Base-by-base conservation (phyloP, 441 rosid genomes). In the Gossypium davidsonii region DNA sequence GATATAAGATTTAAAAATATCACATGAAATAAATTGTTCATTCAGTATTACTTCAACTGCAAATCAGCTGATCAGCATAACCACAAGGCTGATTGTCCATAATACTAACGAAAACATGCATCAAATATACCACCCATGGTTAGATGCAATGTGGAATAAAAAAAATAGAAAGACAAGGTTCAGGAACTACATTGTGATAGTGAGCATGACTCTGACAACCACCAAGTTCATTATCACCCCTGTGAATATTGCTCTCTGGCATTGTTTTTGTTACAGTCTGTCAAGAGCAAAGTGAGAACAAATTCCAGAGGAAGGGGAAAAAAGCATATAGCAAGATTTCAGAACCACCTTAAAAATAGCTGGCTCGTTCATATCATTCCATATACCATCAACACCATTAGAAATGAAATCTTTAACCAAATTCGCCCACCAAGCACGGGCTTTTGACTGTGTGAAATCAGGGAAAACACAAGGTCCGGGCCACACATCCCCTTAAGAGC, bases 311-410 rank as follows among this genome's bases (percentile, higher is more conserved):
- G 1, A 57, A 21, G 46, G 25, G 12, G 60, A 67, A 12, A 0
- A 12, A 39, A 23, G 15, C 21, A 64, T 5, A 9, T 51, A 31
- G 42, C 68, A 63, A 26, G 56, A 25, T 17, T 21, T 8, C 44
- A 74, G 21, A 61, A 21, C 74, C 76, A 91, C 99, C 90, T 92
- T 91, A 78, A 92, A 94, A 67, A 94, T 63, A 71, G 98, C 87
- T 11, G 99, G 98, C 81, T 94, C 99, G 28, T 94, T 94, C 99
- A 94, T 94, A 80, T 94, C 97, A 65, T 94, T 94, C 99, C 99
- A 92, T 80, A 94, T 94, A 66, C 97, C 99, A 83, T 94, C 96
- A 72, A 92, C 98, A 62, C 98, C 97, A 83, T 86, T 88, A 76
- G 92, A 86, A 69, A 80, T 59, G 56, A 91, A 94, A 70, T 88